These are phyloP conservation scores for Neonectria magnoliae DNA, from an alignment of 2,329 filamentous ascomycete species.

Conservation along the genomic window DNA sequence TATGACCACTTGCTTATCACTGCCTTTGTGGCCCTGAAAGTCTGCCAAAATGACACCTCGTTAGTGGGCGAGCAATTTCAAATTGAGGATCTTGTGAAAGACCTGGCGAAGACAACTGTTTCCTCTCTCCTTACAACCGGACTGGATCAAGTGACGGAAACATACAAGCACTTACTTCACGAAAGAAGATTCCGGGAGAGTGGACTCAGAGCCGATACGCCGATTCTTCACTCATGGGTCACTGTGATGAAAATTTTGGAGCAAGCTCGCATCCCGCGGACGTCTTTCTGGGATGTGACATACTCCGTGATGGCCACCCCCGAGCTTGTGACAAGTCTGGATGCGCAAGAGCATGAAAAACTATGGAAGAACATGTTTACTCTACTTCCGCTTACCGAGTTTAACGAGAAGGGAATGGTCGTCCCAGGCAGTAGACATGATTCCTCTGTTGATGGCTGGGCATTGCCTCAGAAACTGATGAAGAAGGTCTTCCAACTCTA, in stretches of 20 bases:
- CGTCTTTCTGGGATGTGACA: conserved; percentile 70
- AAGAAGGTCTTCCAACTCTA: conserved; percentile 69
- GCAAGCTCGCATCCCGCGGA: conserved; percentile 58
- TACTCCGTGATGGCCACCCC: conserved; percentile 55
- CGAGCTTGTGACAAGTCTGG: conserved; percentile 47
- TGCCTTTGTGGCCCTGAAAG: conserved; percentile 50
- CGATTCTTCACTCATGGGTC: conserved; percentile 65
- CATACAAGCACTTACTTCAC: conserved; percentile 61
- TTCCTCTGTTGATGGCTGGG: conserved; percentile 64
- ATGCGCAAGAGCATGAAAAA: conserved; percentile 62
- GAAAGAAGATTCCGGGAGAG: conserved; percentile 56
- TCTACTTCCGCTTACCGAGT: conserved; percentile 69
- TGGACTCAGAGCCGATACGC: conserved; percentile 61
- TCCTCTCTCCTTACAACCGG: conserved; percentile 55
- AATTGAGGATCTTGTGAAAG: conserved; percentile 61
- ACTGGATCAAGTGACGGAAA: conserved; percentile 53
- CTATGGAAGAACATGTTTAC: conserved; percentile 69
- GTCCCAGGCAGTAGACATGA: conserved; percentile 46
- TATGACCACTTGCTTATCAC: conserved; percentile 48
- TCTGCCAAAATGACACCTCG: conserved; percentile 52
- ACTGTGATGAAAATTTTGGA: conserved; percentile 65
- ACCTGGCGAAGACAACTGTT: conserved; percentile 51
- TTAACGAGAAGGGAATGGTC: conserved; percentile 64
- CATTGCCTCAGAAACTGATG: conserved; percentile 65
- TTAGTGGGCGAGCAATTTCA: conserved; percentile 51